Conservation (phyloP, 2,329 filamentous ascomycete species). For the Raffaelea deltoideospora region DNA sequence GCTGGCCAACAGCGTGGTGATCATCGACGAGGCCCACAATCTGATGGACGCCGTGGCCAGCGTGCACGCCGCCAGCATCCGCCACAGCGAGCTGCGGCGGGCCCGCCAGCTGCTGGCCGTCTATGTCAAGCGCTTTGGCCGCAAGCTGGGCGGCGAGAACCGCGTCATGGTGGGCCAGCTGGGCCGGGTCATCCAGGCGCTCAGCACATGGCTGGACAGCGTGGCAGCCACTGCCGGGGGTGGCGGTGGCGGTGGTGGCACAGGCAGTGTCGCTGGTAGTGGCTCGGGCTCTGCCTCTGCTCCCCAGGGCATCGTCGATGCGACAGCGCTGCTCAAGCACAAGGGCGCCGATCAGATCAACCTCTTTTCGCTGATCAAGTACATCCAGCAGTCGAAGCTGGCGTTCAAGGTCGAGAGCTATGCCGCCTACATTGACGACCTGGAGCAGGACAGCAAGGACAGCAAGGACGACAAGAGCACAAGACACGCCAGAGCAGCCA, state of each 20-base stretch:
- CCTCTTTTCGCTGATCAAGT: conserved; percentile 71
- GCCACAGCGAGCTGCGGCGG: conserved; percentile 54
- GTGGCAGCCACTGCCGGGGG: conserved; percentile 26
- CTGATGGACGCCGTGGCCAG: conserved; percentile 87
- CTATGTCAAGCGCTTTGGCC: conserved; percentile 80
- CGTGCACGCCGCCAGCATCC: conserved; percentile 69
- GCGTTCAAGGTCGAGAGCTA: conserved; percentile 94
- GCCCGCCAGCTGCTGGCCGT: conserved; percentile 61
- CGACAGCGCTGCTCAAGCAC: conserved; percentile 57
- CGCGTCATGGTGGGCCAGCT: conserved; percentile 82
- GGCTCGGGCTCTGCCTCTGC: conserved; percentile 6
- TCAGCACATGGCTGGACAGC: conserved; percentile 54
- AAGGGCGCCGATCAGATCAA: conserved; percentile 95
- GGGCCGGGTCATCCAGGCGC: conserved; percentile 65
- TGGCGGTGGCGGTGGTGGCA: no score
- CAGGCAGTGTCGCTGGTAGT: no score
- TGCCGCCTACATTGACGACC: conserved; percentile 43
- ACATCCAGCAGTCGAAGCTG: conserved; percentile 82
- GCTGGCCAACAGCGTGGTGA: conserved; percentile 75
- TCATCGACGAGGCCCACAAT: conserved; percentile 96
- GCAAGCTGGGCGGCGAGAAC: conserved; percentile 79
- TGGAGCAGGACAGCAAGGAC: conserved; percentile 14
- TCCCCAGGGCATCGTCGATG: conserved; percentile 50
- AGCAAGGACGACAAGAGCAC: conserved; percentile 11
- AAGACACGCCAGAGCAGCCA: conserved; percentile 15